Evolutionary conservation across 1,284 basidiomycete genomes (phyloP).

Genomic region (Cutaneotrichosporon sp.): DNA sequence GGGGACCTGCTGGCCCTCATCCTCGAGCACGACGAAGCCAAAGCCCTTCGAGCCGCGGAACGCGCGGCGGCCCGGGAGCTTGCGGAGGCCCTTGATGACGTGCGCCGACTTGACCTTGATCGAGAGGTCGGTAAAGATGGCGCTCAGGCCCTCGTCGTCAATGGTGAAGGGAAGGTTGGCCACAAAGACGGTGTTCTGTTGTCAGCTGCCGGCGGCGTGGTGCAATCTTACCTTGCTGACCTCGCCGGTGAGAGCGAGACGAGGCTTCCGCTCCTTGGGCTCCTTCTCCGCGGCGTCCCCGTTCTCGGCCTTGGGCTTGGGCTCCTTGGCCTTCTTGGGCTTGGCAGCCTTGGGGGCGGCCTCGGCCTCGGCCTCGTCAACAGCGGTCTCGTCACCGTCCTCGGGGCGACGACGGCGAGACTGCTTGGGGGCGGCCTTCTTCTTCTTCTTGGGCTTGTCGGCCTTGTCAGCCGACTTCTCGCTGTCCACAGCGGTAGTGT

Average conservation of each 20-base stretch:
- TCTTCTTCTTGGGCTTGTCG: slow-evolving; percentile 42
- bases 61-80: slow-evolving; percentile 58
- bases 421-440: slow-evolving; percentile 35
- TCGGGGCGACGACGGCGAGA: slow-evolving; percentile 48
- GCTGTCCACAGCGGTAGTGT: too few relatives aligned
- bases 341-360: slow-evolving; percentile 22
- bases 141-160: slow-evolving; percentile 72
- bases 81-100: slow-evolving; percentile 67
- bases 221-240: slow-evolving; percentile 55
- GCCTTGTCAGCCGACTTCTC: slow-evolving; percentile 42
- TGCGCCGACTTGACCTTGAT: slow-evolving; percentile 79
- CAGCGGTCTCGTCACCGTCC: slow-evolving; percentile 39
- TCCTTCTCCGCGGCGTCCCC: slow-evolving; percentile 36
- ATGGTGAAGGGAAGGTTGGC: slow-evolving; percentile 92
- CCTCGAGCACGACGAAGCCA: slow-evolving; percentile 88
- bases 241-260: slow-evolving; percentile 62
- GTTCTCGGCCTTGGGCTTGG: slow-evolving; percentile 23
- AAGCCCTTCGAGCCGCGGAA: slow-evolving; percentile 78
- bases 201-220: slow-evolving; percentile 1
- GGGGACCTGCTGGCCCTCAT: slow-evolving; percentile 78
- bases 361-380: slow-evolving; percentile 24
- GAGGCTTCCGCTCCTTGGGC: slow-evolving; percentile 44
- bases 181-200: slow-evolving; percentile 82
- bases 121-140: slow-evolving; percentile 78
- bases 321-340: slow-evolving; percentile 38